Evolutionary conservation across 371 early-diverging fungal genomes (phyloP), one percentile per base, ranked within the genome.

Genomic region (Saksenaea vasiformis): DNA sequence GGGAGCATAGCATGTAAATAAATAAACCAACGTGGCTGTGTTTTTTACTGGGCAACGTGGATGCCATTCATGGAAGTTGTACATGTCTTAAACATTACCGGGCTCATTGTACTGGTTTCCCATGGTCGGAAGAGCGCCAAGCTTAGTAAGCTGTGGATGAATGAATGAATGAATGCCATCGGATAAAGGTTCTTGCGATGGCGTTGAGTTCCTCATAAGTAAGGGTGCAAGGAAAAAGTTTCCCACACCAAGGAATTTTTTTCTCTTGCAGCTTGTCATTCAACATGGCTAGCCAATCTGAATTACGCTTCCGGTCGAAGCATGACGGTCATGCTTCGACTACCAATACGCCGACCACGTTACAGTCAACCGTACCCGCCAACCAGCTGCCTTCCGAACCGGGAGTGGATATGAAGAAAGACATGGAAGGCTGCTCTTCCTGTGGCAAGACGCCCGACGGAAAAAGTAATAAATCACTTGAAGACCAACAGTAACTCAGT

Each of bases 361-460:
- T 22, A 31, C 31, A 31, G 22, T 11, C 51, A 22, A 47, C 51
- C 17, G 24, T 19, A 11, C 2, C 51, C 17, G 22, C n/a, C 51
- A 10, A 22, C 9, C 3, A 17, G 17, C 22, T 4, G 17, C 11
- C 51, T 47, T 47, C 51, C 10, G 27, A 47, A 11, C 51, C 51
- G 8, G 22, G 22, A 10, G 51, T 47, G 22, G 59, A 69, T 59
- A 61, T 65, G 15, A 58, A 75, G 22, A 68, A 71, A 11, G 70
- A 75, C 47, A 79, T 76, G 54, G 65, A 76, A 11, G 62, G 72
- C 56, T 64, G 72, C 39, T 74, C 66, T 58, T 79, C 87, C 19
- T 85, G 81, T 67, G 87, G 87, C 64, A 83, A 84, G 58, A 86
- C 87, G 1, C 84, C 85, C 43, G 82, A 82, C 58, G 84, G 82